Evolutionary conservation across 2,329 filamentous ascomycete genomes (phyloP), one percentile per base, ranked within the genome.

Genomic region (Aspergillus oerlinghausenensis): DNA sequence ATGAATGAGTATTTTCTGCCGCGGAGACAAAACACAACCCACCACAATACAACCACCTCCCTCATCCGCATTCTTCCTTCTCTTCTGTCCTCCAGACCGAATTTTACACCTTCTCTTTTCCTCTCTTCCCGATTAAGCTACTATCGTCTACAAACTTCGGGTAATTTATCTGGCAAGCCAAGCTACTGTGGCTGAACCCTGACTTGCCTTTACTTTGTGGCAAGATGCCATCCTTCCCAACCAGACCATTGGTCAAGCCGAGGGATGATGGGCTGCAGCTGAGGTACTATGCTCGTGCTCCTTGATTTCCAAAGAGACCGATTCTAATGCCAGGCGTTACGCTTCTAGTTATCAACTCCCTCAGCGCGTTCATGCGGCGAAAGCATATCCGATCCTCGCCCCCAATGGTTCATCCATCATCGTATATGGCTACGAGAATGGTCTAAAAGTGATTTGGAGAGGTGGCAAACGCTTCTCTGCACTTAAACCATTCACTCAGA

Each of bases 361-460:
- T 14, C 80, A 84, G 66, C 82, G 83, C 63, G 76, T 84, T 57
- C 79, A 83, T 71, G 74, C 75, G 55, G 78, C 83, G 11, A 78
- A 79, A 67, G 75, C 82, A 61, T 87, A 87, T 65, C 84, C 85
- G 5, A 68, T 82, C 40, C 76, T 77, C 59, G 77, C 83, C 21
- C 80, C 83, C 23, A 86, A 87, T 69, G 83, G 83, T 67, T 87
- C 85, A 3, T 83, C 81, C 2, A 75, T 88, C 57, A 75, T 87
- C 48, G 65, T 87, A 11, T 86, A 84, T 63, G 85, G 81, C 49
- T 80, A 86, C 61, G 80, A 82, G 45, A 76, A 75, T 45, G 85
- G 85, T 4, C 63, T 88, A 23, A 79, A 80, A 56, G 71, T 87
- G 50, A 63, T 85, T 29, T 88, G 85, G 85, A 77, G 82, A 70